Percentiles rank a stretch among this genome's conserved stretches.
phyloP scores from a whole-genome alignment of 495 filamentous ascomycete genomes.

The Hypoxylon cercidicola region DNA sequence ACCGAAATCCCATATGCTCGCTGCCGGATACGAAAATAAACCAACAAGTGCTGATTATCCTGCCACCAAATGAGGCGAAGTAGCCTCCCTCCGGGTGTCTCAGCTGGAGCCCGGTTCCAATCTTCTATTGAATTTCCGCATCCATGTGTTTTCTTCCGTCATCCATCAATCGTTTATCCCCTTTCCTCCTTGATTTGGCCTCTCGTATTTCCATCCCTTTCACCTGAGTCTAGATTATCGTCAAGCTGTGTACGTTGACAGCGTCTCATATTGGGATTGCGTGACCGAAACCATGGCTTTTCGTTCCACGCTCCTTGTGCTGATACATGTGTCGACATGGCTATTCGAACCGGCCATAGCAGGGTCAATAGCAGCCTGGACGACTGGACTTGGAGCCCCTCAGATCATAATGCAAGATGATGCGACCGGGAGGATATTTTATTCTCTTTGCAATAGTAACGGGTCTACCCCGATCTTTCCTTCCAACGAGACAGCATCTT shows the following conservation, averaged over 20 bases:
- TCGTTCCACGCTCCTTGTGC: neutral
- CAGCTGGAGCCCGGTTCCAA: neutral
- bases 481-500: slow-evolving; percentile 29
- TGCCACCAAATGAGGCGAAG: slow-evolving; percentile 4
- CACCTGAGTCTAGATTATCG: neutral
- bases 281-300: neutral
- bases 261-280: neutral
- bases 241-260: neutral
- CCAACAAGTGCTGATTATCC: neutral
- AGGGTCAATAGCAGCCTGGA: slow-evolving; percentile 47
- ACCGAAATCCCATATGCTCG: neutral
- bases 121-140: neutral
- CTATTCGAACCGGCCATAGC: slow-evolving; percentile 1
- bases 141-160: neutral
- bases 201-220: neutral
- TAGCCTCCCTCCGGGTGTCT: neutral
- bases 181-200: neutral
- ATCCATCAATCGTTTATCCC: neutral
- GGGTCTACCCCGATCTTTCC: slow-evolving; percentile 41
- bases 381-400: slow-evolving; percentile 36
- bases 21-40: neutral
- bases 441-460: slow-evolving; percentile 49
- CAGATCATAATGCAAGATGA: slow-evolving; percentile 52
- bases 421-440: slow-evolving; percentile 47
- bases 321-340: neutral